A percentile compares a stretch with the other conserved stretches of the same genome.
Evolutionary conservation across 352 stramenopile species (phyloP).

Genomic region (Globisporangium barbulae): DNA sequence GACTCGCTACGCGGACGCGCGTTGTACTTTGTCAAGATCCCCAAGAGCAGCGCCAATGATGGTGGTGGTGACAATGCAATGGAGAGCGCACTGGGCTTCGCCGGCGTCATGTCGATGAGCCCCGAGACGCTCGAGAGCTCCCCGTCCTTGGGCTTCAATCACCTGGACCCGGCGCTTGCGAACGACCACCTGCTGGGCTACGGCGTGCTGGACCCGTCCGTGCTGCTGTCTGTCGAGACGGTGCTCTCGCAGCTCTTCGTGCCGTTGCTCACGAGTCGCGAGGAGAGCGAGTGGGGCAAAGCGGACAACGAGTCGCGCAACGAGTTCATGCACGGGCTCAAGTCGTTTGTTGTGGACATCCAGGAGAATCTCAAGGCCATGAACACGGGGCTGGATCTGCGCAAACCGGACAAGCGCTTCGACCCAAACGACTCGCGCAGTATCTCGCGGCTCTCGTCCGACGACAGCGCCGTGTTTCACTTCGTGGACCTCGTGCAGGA

Average conservation of each 20-base stretch:
- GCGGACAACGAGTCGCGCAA: slow-evolving; percentile 60
- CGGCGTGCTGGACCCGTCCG: slow-evolving; percentile 64
- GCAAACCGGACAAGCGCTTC: slow-evolving; percentile 83
- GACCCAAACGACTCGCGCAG: slow-evolving; percentile 64
- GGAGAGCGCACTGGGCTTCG: slow-evolving; percentile 5
- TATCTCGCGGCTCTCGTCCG: slow-evolving; percentile 61
- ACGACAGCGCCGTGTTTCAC: slow-evolving; percentile 70
- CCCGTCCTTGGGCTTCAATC: not conserved
- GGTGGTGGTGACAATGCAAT: not conserved
- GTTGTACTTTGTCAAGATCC: slow-evolving; percentile 77
- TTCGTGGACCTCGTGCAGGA: slow-evolving; percentile 88
- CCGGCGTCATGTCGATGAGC: slow-evolving; percentile 1
- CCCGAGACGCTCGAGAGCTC: slow-evolving; percentile 19
- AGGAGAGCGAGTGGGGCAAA: slow-evolving; percentile 63
- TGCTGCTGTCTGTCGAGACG: slow-evolving; percentile 70
- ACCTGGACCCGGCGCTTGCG: slow-evolving; percentile 53
- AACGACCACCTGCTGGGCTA: slow-evolving; percentile 74
- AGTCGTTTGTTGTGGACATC: slow-evolving; percentile 79
- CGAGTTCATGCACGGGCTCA: slow-evolving; percentile 83
- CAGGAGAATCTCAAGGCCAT: slow-evolving; percentile 90
- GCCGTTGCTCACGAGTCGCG: slow-evolving; percentile 37
- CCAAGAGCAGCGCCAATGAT: slow-evolving; percentile 16
- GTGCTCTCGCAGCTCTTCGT: slow-evolving; percentile 72
- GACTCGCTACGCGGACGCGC: slow-evolving; percentile 60
- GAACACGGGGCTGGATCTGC: slow-evolving; percentile 83